Percentiles rank a stretch among this genome's conserved stretches.
phyloP scores from a whole-genome alignment of 352 stramenopile genomes.

The Phytophthora lateralis region DNA sequence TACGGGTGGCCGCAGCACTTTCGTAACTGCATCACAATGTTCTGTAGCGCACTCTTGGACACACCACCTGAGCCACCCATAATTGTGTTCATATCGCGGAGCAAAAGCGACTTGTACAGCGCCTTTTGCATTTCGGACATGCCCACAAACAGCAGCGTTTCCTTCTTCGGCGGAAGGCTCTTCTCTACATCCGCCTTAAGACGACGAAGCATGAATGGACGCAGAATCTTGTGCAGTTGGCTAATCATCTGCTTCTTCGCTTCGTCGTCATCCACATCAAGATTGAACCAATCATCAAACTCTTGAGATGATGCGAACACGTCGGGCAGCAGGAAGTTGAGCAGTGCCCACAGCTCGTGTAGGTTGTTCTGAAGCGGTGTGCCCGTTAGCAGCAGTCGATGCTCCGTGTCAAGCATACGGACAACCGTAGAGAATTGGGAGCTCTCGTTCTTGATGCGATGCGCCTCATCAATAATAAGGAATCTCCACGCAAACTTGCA shows the following conservation, averaged over 20 bases:
- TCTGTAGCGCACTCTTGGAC: slow-evolving; percentile 82
- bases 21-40: slow-evolving; percentile 89
- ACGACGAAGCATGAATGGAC: slow-evolving; percentile 97
- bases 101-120: slow-evolving; percentile 96
- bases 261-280: slow-evolving; percentile 88
- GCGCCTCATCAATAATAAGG: slow-evolving; percentile 87
- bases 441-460: slow-evolving; percentile 90
- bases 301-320: slow-evolving; percentile 91
- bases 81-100: slow-evolving; percentile 95
- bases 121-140: slow-evolving; percentile 95
- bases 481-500: slow-evolving; percentile 92
- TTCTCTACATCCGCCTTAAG: slow-evolving; percentile 99
- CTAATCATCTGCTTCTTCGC: slow-evolving; percentile 92
- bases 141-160: slow-evolving; percentile 94
- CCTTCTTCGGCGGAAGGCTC: slow-evolving; percentile 96
- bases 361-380: slow-evolving; percentile 96
- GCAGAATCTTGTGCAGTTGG: slow-evolving; percentile 87
- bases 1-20: slow-evolving; percentile 93
- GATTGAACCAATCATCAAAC: slow-evolving; percentile 91
- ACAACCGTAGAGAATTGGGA: slow-evolving; percentile 90
- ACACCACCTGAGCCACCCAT: slow-evolving; percentile 69
- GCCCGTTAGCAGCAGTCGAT: slow-evolving; percentile 92
- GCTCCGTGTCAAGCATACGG: slow-evolving; percentile 83
- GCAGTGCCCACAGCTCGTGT: slow-evolving; percentile 93
- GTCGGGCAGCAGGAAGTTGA: slow-evolving; percentile 95